Evolutionary conservation across 2,329 filamentous ascomycete genomes (phyloP), one percentile per base, ranked within the genome.

Genomic region (Trichoderma sp.): DNA sequence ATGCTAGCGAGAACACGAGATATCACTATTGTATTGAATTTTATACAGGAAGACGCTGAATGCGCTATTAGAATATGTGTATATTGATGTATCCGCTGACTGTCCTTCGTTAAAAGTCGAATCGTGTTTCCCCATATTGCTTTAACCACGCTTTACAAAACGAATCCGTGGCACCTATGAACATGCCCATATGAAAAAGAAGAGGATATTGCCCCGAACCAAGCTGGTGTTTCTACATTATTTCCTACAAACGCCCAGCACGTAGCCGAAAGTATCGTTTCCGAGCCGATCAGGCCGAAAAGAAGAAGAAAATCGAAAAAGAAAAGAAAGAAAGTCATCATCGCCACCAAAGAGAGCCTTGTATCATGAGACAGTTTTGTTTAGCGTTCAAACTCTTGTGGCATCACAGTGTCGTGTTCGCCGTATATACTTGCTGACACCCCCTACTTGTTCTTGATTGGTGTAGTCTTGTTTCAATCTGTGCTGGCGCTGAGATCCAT

Each of bases 401-500:
- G 24, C 53, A 29, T 29, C 11, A 38, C 27, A 21, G 21, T 29
- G 53, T 27, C 21, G 12, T 53, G 45, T 62, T 45, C 35, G 21
- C 18, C 14, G 14, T 69, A 69, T 69, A 29, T 59, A 69, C 50
- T 56, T 69, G 50, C 53, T 38, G 45, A 53, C 45, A 53, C 45
- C 4, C 45, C 8, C 4, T 27, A 21, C 18, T n/a, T 50, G 31
- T 24, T 6, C 0, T 38, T 59, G 50, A 38, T 14, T 35, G 16
- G n/a, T 35, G n/a, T 50, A 6, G 18, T 18, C 9, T 24, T 65
- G 45, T 27, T 73, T 73, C 16, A 73, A 56, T 73, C 69, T 56
- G 69, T 79, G 79, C 90, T 91, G 33, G 88, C 87, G 79, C 89
- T 88, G 75, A 91, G 83, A 79, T 91, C 89, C 81, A 87, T 84